phyloP scores from a whole-genome alignment of 306 rosid genomes.

The barrel medic (Medicago truncatula) region MtrunA17r5.0-ANR NC_053042.1:5335001-5335500 shows the following conservation, averaged over 20 bases:
- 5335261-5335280: neutral
- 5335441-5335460: too few species aligned
- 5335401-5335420: too few species aligned
- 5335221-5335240: neutral
- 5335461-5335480: too few species aligned
- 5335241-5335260: too few species aligned
- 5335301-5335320: too few species aligned
- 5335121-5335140: neutral
- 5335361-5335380: too few species aligned
- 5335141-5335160: neutral
- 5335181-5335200: neutral
- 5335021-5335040: slow-evolving; percentile 4
- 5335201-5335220: neutral
- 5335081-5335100: neutral
- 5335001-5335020: neutral
- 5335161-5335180: neutral
- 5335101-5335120: neutral
- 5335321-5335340: too few species aligned
- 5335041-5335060: neutral
- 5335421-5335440: too few species aligned
- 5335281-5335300: too few species aligned
- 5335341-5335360: too few species aligned
- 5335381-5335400: too few species aligned
- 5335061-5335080: neutral
- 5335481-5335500: too few species aligned